Base-by-base conservation (phyloP, 257 asterid species). In the Henckelia pumila region DNA sequence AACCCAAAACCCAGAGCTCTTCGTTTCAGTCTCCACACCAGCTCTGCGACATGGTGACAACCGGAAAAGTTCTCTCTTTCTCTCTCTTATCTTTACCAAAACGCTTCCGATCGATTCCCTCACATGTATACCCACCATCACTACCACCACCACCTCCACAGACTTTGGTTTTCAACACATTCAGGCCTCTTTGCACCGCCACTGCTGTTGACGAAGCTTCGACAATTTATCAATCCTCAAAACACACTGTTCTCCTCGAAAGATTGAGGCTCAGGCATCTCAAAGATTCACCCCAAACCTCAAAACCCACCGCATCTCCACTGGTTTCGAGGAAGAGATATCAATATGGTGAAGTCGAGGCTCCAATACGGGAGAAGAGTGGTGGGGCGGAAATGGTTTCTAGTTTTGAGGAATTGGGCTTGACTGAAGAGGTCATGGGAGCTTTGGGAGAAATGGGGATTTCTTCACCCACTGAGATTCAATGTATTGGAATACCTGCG, bases 381-480 rank as follows among this genome's bases (percentile, higher is more conserved):
- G 76, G 78, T 50, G 85, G 63, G 71, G 92, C 35, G 72, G 85
- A 61, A 63, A 67, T 70, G 85, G 90, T 67, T 19, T 76, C 81
- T 64, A 84, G 83, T 78, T 94, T 94, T 77, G 83, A 84, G 87
- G 96, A 94, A 77, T 64, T 94, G 81, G 95, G 95, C 22, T 79
- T 91, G 92, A 79, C 74, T 66, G 89, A 82, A 58, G 99, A 88
- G 79, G 88, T 81, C 62, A 82, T 84, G 87, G 88, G 79, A 71
- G 88, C 93, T 37, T 81, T 94, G 69, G 78, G 63, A 64, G 99
- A 94, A 78, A 79, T 94, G 97, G 85, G 80, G n/a, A 91, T 94
- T 78, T 74, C 89, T 10, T 86, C 6, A 0, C 97, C 99, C 0
- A 90, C 95, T 40, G 99, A 94, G 85, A 94, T 94, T 85, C 99